Base-by-base conservation (phyloP, 2,329 filamentous ascomycete genomes). In the Diaporthe destruens region DNA sequence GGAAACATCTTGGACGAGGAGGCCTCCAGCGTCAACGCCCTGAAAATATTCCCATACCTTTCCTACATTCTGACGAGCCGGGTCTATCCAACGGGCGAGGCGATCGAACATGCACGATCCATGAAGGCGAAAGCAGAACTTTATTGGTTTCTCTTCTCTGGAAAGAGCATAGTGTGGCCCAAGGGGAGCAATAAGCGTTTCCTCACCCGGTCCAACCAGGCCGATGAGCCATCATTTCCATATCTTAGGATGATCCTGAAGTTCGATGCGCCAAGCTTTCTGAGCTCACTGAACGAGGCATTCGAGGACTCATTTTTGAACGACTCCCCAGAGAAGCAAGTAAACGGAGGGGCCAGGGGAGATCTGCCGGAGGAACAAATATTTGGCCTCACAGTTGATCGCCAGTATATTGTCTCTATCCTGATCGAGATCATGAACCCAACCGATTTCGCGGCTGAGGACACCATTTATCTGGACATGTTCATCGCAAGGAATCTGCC, bases 401-500 rank as follows among this genome's bases (percentile, higher is more conserved):
- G 96, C 44, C 96, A 99, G 81, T 98, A 97, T 78, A 91, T 99
- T 73, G 89, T 98, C 76, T 96, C 94, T 59, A 97, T 98, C 71
- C 84, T 99, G 72, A 87, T 97, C 14, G 95, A 98, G 80, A 92
- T 98, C 36, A 97, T 99, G 94, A 93, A 91, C 65, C 84, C 90
- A 0, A 85, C 88, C 5, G 90, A 93, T 59, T 98, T 98, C 81
- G 89, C 91, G 0, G 83, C 91, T 0, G 90, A 93, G 74, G 95
- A 98, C 79, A 95, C 93, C 16, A 94, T 99, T 71, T 99, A 98
- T 81, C 88, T 99, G 56, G 95, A 99, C 82, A 99, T 99, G 95
- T 99, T 99, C 79, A 93, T 99, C 79, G 96, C 96, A 23, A 91
- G 96, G 71, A 99, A 98, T 80, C 84, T 99, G 65, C 94, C 97